Evolutionary conservation across 2,329 filamentous ascomycete species (phyloP).

Genomic region (Macrophomina pseudophaseolina): DNA sequence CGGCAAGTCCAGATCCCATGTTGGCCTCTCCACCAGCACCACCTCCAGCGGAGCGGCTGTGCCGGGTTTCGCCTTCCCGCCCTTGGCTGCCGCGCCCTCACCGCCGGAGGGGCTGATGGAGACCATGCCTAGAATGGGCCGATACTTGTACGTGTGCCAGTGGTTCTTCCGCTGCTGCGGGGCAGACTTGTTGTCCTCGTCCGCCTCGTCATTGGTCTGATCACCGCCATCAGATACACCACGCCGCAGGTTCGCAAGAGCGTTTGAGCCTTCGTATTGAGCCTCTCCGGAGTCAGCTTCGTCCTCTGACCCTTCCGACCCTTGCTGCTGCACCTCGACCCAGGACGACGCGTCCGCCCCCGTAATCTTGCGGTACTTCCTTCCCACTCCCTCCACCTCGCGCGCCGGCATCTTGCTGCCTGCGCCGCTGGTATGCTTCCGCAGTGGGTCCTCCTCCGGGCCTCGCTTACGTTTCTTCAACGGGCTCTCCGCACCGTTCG

Average conservation of each 20-base stretch:
- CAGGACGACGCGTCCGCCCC: slow-evolving; percentile 43
- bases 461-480: slow-evolving; percentile 34
- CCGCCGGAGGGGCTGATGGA: slow-evolving; percentile 59
- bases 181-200: slow-evolving; percentile 28
- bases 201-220: slow-evolving; percentile 28
- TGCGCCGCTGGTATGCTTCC: slow-evolving; percentile 57
- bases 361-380: slow-evolving; percentile 55
- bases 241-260: slow-evolving; percentile 37
- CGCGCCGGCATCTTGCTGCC: slow-evolving; percentile 57
- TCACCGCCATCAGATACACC: slow-evolving; percentile 32
- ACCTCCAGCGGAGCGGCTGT: slow-evolving; percentile 67
- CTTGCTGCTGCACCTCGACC: slow-evolving; percentile 37
- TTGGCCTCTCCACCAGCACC: slow-evolving; percentile 83
- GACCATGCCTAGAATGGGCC: slow-evolving; percentile 82
- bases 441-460: slow-evolving; percentile 47
- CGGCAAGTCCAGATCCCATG: slow-evolving; percentile 80
- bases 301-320: slow-evolving; percentile 37
- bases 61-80: slow-evolving; percentile 31
- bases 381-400: slow-evolving; percentile 52
- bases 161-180: slow-evolving; percentile 42
- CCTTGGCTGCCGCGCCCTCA: slow-evolving; percentile 46
- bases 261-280: slow-evolving; percentile 38
- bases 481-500: slow-evolving; percentile 34
- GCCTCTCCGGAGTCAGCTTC: slow-evolving; percentile 44
- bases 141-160: slow-evolving; percentile 93